These are phyloP conservation scores for Phyllosticta citriasiana DNA, from an alignment of 2,329 filamentous ascomycete genomes.

Conservation along the genomic window DNA sequence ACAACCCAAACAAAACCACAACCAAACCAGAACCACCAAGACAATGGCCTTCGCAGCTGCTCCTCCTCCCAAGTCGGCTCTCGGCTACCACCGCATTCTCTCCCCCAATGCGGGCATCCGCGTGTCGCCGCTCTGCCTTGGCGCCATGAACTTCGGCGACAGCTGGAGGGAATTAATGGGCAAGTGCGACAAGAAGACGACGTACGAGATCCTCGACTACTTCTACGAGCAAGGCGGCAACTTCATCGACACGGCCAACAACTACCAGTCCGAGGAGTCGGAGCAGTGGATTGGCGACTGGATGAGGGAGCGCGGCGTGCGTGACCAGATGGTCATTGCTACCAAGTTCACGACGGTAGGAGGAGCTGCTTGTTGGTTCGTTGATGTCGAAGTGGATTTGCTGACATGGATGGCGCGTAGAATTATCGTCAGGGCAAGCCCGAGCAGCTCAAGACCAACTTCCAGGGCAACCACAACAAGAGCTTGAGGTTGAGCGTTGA, in stretches of 20 bases:
- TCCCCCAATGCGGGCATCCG: constrained; percentile 42
- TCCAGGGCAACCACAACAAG: constrained; percentile 31
- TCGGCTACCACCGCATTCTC: constrained; percentile 44
- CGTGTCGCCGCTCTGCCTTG: constrained; percentile 45
- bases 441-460: constrained; percentile 25
- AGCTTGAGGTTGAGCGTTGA: constrained; percentile 28
- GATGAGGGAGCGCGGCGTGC: constrained; percentile 27
- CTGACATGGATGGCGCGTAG: constrained; percentile 8
- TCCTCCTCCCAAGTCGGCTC: constrained; percentile 25
- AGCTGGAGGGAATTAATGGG: constrained; percentile 28
- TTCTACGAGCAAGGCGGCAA: constrained; percentile 59
- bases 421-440: constrained; percentile 16
- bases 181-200: constrained; percentile 39
- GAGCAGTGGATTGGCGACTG: constrained; percentile 37
- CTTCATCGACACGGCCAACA: constrained; percentile 42
- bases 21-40: background rate
- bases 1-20: background rate
- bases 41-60: constrained; percentile 16
- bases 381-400: background rate
- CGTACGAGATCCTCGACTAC: constrained; percentile 56
- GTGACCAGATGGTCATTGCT: constrained; percentile 33
- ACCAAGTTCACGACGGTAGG: constrained; percentile 28
- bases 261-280: constrained; percentile 28
- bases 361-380: background rate
- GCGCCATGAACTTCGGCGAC: constrained; percentile 46